Evolutionary conservation across 169 alveolate genomes (phyloP).

Genomic region (Miamiensis avidus): DNA sequence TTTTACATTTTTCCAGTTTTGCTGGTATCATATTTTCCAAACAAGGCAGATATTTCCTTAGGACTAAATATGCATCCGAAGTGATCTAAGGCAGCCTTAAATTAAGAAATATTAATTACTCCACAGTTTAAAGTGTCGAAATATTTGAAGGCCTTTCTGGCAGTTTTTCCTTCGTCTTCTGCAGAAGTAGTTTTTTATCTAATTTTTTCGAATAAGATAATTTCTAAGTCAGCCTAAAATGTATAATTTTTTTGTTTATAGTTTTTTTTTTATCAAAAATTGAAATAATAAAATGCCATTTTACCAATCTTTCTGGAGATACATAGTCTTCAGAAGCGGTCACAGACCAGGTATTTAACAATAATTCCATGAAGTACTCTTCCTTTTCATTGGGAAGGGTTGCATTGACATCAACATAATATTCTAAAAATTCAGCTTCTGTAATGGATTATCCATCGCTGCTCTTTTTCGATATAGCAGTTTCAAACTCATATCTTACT

Average conservation of each 20-base stretch:
- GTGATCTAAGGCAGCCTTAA: constrained; percentile 56
- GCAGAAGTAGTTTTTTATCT: constrained; percentile 63
- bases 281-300: too few relatives aligned
- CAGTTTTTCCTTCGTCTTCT: constrained; percentile 74
- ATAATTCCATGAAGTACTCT: constrained; percentile 63
- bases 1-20: constrained; percentile 55
- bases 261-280: too few relatives aligned
- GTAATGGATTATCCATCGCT: constrained; percentile 45
- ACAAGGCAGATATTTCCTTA: constrained; percentile 57
- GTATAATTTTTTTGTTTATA: too few relatives aligned
- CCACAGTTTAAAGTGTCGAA: constrained; percentile 63
- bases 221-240: constrained; percentile 45
- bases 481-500: constrained; percentile 52
- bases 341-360: constrained; percentile 61
- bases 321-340: constrained; percentile 53
- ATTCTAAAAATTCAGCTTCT: constrained; percentile 60
- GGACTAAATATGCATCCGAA: constrained; percentile 63
- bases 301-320: constrained; percentile 51
- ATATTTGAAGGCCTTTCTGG: constrained; percentile 53
- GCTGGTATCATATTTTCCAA: constrained; percentile 56
- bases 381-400: constrained; percentile 73
- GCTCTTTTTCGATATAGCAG: constrained; percentile 53
- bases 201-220: constrained; percentile 62
- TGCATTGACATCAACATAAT: constrained; percentile 75
- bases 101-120: constrained; percentile 51